Percentiles rank a stretch among this genome's conserved stretches.
Evolutionary conservation across 306 rosid genomes (phyloP).

Genomic region (Sicyos baderoa): DNA sequence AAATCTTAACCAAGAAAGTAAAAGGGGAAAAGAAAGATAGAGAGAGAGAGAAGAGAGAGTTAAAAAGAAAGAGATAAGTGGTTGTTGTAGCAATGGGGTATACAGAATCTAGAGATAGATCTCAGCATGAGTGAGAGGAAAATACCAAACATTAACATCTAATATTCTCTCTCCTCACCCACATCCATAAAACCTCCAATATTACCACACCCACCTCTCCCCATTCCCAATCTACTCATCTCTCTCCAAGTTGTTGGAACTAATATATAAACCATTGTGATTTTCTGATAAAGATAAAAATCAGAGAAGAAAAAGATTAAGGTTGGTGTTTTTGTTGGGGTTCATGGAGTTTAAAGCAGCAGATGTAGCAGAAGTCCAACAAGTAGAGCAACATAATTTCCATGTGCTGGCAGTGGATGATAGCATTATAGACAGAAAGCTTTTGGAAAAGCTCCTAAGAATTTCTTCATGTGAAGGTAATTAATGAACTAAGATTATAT

Average conservation of each 20-base stretch:
- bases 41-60: conserved; percentile 26
- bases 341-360: conserved; percentile 35
- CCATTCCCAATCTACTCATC: conserved; percentile 19
- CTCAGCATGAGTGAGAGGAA: conserved; percentile 35
- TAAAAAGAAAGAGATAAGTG: conserved; percentile 21
- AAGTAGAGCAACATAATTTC: conserved; percentile 42
- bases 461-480: conserved; percentile 74
- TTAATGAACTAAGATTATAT: no score
- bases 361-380: conserved; percentile 22
- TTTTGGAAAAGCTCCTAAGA: conserved; percentile 72
- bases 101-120: conserved; percentile 80
- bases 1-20: conserved; percentile 34
- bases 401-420: conserved; percentile 97
- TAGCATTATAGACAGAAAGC: conserved; percentile 61
- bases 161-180: conserved; percentile 27
- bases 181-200: conserved; percentile 28
- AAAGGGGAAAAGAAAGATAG: conserved; percentile 16
- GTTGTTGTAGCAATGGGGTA: conserved; percentile 71
- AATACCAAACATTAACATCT: conserved; percentile 9
- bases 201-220: conserved; percentile 37
- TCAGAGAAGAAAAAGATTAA: background rate
- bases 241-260: background rate
- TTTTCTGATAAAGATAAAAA: background rate
- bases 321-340: background rate
- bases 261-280: background rate